These are phyloP conservation scores for Cadophora luteo-olivacea DNA, from an alignment of 2,329 filamentous ascomycete genomes.

Conservation along the genomic window DNA sequence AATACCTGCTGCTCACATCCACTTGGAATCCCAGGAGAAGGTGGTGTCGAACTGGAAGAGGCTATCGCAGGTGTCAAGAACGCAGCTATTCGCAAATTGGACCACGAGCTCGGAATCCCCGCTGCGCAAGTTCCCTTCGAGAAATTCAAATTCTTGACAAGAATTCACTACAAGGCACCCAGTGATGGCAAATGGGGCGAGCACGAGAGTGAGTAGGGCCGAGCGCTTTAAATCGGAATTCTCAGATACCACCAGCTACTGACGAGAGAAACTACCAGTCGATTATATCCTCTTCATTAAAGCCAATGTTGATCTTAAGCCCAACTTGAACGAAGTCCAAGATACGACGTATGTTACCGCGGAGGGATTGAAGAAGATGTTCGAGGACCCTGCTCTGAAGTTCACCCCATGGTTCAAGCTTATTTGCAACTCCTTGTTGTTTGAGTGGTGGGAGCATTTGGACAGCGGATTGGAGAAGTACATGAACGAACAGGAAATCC, in stretches of 20 bases:
- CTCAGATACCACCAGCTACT: conserved; percentile 16
- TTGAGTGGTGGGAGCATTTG: conserved; percentile 94
- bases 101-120: conserved; percentile 94
- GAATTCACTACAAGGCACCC: conserved; percentile 98
- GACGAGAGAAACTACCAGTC: conserved; percentile 58
- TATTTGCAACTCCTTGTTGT: conserved; percentile 97
- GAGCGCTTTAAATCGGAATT: not conserved
- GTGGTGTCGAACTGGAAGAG: conserved; percentile 79
- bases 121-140: conserved; percentile 87
- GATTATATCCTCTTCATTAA: conserved; percentile 99
- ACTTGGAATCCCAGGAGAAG: conserved; percentile 89
- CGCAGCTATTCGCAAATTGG: conserved; percentile 89
- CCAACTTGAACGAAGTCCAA: conserved; percentile 88
- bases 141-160: conserved; percentile 90
- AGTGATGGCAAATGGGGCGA: conserved; percentile 99
- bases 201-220: conserved; percentile 80
- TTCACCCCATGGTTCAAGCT: conserved; percentile 99
- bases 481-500: conserved; percentile 83
- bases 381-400: conserved; percentile 77
- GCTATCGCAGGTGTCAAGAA: conserved; percentile 87
- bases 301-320: conserved; percentile 82
- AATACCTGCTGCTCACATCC: conserved; percentile 99
- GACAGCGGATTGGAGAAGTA: conserved; percentile 84
- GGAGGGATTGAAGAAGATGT: conserved; percentile 83
- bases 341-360: conserved; percentile 85